A percentile compares a stretch with the other conserved stretches of the same genome.
phyloP scores from a whole-genome alignment of 108 stramenopile species.

The Nitzschia palea region DNA sequence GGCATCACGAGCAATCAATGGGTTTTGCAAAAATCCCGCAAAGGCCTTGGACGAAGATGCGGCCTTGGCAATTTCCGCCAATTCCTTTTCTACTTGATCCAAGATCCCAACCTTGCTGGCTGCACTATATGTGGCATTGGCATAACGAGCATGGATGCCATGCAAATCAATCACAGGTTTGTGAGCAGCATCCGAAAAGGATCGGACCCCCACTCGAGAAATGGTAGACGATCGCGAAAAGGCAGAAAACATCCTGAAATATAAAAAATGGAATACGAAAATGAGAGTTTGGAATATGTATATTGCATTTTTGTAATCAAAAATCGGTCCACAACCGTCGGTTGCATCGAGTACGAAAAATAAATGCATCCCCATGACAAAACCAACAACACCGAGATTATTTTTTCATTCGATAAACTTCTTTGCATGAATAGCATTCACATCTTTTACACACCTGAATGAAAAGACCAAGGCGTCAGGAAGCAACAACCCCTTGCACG shows the following conservation, averaged over 20 bases:
- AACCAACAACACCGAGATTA: too few species aligned
- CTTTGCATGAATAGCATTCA: too few species aligned
- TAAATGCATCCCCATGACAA: too few species aligned
- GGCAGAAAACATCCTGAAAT: constrained; percentile 27
- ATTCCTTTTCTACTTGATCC: constrained; percentile 86
- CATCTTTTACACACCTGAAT: too few species aligned
- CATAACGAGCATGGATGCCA: constrained; percentile 93
- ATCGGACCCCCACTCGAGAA: constrained; percentile 31
- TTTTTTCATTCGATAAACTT: too few species aligned
- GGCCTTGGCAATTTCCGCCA: constrained; percentile 70
- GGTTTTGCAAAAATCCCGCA: constrained; percentile 82
- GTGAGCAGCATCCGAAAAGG: constrained; percentile 56
- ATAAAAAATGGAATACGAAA: constrained; percentile 1
- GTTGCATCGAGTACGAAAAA: too few species aligned
- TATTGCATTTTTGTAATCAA: constrained; percentile 11
- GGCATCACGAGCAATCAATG: constrained; percentile 79
- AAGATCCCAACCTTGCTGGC: constrained; percentile 84
- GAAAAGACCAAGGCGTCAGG: too few species aligned
- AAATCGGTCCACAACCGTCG: neutral
- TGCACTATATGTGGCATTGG: constrained; percentile 94
- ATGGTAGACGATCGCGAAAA: constrained; percentile 17
- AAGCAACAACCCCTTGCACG: too few species aligned
- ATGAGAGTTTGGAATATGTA: constrained; percentile 8
- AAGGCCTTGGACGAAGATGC: constrained; percentile 61
- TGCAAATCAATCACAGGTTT: constrained; percentile 85